Evolutionary conservation across 2,329 filamentous ascomycete genomes (phyloP).

Genomic region (Ilyonectria robusta): DNA sequence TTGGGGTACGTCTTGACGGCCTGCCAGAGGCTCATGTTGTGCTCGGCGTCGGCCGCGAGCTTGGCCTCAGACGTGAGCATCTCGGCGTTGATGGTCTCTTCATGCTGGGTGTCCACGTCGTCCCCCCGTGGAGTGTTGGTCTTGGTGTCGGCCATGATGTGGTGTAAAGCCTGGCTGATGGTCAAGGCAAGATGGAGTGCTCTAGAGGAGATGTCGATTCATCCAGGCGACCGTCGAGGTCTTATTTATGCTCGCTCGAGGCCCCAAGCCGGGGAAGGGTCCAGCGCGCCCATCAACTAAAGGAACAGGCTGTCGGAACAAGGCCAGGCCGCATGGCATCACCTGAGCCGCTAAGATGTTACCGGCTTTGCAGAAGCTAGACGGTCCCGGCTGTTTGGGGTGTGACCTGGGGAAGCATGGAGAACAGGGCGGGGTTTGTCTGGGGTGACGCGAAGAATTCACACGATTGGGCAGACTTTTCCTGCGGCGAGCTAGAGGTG

Average conservation of each 20-base stretch:
- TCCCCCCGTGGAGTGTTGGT: conserved; percentile 33
- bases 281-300: neutral
- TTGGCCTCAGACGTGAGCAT: conserved; percentile 56
- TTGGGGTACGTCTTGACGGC: conserved; percentile 61
- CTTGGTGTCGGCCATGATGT: conserved; percentile 44
- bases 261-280: neutral
- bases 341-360: neutral
- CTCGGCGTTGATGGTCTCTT: conserved; percentile 43
- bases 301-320: neutral
- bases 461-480: conserved; percentile 16
- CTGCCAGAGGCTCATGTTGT: conserved; percentile 57
- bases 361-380: neutral
- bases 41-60: conserved; percentile 58
- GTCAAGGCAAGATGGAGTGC: neutral
- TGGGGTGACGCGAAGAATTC: conserved; percentile 21
- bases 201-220: neutral
- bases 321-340: conserved; percentile 12
- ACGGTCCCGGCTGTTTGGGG: neutral
- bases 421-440: conserved; percentile 3
- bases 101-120: conserved; percentile 42
- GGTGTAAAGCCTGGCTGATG: neutral
- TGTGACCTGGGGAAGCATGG: conserved; percentile 23
- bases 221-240: conserved; percentile 1
- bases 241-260: conserved; percentile 18
- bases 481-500: neutral